Percentiles rank a stretch among this genome's conserved stretches.
Evolutionary conservation across 1,139 yeast species (phyloP).

Genomic region (Taphrina deformans): DNA sequence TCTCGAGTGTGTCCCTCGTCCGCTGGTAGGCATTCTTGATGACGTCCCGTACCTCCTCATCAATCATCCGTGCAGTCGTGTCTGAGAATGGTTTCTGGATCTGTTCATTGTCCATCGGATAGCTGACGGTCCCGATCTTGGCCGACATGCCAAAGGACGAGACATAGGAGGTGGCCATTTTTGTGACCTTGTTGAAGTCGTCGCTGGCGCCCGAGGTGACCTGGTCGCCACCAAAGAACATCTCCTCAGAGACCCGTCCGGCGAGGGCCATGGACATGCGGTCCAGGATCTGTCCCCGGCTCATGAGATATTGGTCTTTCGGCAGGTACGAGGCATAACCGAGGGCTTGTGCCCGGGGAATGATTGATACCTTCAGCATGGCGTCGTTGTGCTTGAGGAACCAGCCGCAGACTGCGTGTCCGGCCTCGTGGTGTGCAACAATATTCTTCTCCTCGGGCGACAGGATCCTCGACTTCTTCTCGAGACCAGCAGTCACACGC

Average conservation of each 20-base stretch:
- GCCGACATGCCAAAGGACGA: conserved; percentile 87
- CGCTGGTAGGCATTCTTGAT: conserved; percentile 73
- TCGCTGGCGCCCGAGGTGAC: conserved; percentile 96
- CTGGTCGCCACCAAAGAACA: conserved; percentile 65
- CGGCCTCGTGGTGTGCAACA: conserved; percentile 98
- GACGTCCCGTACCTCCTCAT: conserved; percentile 77
- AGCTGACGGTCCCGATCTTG: conserved; percentile 78
- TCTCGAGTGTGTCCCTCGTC: conserved; percentile 67
- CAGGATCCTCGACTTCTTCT: conserved; percentile 80
- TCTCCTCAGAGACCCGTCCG: conserved; percentile 92
- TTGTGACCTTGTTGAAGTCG: conserved; percentile 94
- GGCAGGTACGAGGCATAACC: conserved; percentile 99
- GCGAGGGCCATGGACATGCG: conserved; percentile 97
- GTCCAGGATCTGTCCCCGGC: conserved; percentile 75
- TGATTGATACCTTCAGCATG: conserved; percentile 86
- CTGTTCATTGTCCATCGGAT: conserved; percentile 58
- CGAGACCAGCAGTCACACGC: conserved; percentile 94
- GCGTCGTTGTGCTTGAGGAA: conserved; percentile 87
- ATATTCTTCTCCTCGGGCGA: conserved; percentile 80
- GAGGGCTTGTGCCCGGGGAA: conserved; percentile 93
- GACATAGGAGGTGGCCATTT: conserved; percentile 92
- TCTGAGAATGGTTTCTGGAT: conserved; percentile 90
- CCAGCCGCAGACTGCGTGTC: conserved; percentile 99
- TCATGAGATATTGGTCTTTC: conserved; percentile 81
- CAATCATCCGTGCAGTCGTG: conserved; percentile 75